phyloP scores from a whole-genome alignment of 2,329 filamentous ascomycete species.

The Phyllosticta citribraziliensis region DNA sequence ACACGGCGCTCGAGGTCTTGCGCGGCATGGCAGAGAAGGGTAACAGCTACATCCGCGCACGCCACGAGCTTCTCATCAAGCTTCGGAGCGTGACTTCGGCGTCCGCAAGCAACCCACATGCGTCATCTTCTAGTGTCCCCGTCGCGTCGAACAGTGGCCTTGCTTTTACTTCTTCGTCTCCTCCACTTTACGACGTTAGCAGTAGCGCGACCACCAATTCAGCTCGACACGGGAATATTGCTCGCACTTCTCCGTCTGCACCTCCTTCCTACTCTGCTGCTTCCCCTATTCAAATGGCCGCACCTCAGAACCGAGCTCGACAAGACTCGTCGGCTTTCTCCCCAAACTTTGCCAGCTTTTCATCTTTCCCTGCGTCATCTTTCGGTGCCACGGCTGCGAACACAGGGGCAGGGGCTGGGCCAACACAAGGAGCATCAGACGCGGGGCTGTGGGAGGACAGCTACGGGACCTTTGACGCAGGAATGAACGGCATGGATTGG shows the following conservation, averaged over 20 bases:
- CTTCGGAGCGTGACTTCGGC: slow-evolving; percentile 18
- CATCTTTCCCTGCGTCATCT: neutral
- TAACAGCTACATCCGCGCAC: slow-evolving; percentile 39
- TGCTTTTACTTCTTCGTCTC: neutral
- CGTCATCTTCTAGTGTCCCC: neutral
- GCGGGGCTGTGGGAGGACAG: neutral
- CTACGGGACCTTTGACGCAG: neutral
- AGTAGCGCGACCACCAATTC: neutral
- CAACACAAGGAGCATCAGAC: neutral
- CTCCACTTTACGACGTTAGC: neutral
- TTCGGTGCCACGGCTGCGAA: neutral
- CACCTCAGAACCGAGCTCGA: neutral
- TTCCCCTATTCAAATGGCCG: neutral
- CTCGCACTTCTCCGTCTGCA: neutral
- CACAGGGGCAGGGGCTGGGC: neutral
- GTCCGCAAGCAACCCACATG: neutral
- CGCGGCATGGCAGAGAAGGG: slow-evolving; percentile 43
- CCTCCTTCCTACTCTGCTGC: neutral
- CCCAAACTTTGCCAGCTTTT: neutral
- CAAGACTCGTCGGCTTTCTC: neutral
- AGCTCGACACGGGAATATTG: neutral
- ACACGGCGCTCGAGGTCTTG: slow-evolving; percentile 37
- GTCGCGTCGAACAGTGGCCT: neutral
- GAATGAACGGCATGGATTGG: neutral
- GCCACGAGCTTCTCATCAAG: slow-evolving; percentile 30